phyloP scores from a whole-genome alignment of 208 protist species.

The Trypanosomatidae sp. region DNA sequence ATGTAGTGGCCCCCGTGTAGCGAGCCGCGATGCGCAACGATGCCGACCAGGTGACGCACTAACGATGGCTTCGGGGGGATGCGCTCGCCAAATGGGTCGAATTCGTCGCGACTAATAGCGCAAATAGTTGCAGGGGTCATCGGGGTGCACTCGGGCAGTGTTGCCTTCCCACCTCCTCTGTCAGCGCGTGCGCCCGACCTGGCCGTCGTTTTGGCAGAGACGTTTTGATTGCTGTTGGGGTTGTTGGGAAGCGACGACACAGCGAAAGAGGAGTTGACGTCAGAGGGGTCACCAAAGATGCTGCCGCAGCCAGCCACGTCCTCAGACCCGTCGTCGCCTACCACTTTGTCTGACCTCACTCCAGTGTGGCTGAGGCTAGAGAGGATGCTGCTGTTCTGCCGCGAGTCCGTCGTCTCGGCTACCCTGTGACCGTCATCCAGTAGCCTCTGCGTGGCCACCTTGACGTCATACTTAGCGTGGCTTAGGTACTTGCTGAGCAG shows the following conservation, averaged over 20 bases:
- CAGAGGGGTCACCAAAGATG: conserved; percentile 1
- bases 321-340: conserved; percentile 8
- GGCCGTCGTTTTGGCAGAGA: neutral
- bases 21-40: conserved; percentile 82
- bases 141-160: neutral
- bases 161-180: neutral
- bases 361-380: neutral
- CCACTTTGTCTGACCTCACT: neutral
- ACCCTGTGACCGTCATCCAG: conserved; percentile 28
- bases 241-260: neutral
- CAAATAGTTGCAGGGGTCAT: conserved; percentile 12
- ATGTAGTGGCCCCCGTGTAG: conserved; percentile 88
- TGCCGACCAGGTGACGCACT: conserved; percentile 62
- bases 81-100: conserved; percentile 39
- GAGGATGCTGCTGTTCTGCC: conserved; percentile 14
- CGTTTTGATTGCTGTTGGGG: neutral
- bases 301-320: conserved; percentile 10
- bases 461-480: conserved; percentile 26
- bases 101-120: conserved; percentile 19
- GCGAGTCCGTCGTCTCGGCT: conserved; percentile 7
- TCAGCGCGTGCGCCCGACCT: neutral
- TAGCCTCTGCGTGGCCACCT: conserved; percentile 26
- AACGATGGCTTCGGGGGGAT: conserved; percentile 31
- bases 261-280: conserved; percentile 5
- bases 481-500: conserved; percentile 20